These are phyloP conservation scores for Actinomucor elegans DNA, from an alignment of 371 early-diverging fungal species.

Conservation along the genomic window DNA sequence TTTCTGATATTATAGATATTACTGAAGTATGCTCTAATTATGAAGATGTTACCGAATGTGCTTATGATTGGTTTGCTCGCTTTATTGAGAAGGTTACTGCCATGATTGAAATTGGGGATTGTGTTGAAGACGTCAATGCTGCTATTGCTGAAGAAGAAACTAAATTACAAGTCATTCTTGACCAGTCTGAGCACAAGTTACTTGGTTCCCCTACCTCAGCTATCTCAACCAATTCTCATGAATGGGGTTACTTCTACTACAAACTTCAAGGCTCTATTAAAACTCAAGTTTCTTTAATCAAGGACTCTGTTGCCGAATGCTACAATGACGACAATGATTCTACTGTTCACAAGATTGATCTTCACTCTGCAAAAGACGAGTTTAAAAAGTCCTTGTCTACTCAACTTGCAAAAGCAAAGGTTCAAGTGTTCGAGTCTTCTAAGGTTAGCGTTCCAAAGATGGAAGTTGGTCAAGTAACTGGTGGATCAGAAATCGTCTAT, in stretches of 20 bases:
- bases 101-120: conserved; percentile 16
- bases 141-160: conserved; percentile 10
- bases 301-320: conserved; percentile 12
- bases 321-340: not conserved
- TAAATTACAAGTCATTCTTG: conserved; percentile 1
- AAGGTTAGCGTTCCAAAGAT: not conserved
- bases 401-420: conserved; percentile 11
- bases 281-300: conserved; percentile 10
- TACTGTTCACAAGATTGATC: conserved; percentile 1
- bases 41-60: not conserved
- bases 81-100: conserved; percentile 10
- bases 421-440: conserved; percentile 1
- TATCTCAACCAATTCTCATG: not conserved
- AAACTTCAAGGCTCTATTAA: conserved; percentile 7
- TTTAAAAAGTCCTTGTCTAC: not conserved
- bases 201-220: not conserved
- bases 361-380: conserved; percentile 2
- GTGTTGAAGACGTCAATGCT: conserved; percentile 10
- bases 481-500: not conserved
- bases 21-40: not conserved
- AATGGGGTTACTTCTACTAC: conserved; percentile 7
- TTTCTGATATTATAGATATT: not conserved
- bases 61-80: conserved; percentile 9
- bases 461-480: not conserved
- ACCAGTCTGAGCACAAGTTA: conserved; percentile 7